These are phyloP conservation scores for Chaetothyriales sp. DNA, from an alignment of 2,329 filamentous ascomycete species.

Conservation along the genomic window DNA sequence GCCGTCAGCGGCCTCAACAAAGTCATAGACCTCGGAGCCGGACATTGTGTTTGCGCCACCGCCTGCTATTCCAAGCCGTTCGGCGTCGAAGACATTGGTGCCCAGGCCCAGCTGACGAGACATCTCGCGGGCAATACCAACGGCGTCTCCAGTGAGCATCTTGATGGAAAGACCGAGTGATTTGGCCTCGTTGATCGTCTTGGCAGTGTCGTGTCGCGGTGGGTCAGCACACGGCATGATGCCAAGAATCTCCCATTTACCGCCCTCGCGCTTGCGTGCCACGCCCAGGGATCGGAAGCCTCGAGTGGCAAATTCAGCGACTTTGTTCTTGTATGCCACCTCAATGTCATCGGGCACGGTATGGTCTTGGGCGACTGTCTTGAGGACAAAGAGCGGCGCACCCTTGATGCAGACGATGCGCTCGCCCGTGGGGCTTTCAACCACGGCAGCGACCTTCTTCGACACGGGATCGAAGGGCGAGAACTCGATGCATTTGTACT, in stretches of 20 bases:
- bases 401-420: slow-evolving; percentile 83
- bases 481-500: slow-evolving; percentile 77
- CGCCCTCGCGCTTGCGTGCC: slow-evolving; percentile 72
- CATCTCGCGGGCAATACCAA: slow-evolving; percentile 84
- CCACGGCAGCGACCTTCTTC: slow-evolving; percentile 78
- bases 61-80: slow-evolving; percentile 78
- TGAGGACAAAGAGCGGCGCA: slow-evolving; percentile 74
- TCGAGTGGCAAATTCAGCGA: slow-evolving; percentile 80
- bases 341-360: slow-evolving; percentile 63
- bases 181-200: slow-evolving; percentile 84
- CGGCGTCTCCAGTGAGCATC: slow-evolving; percentile 91
- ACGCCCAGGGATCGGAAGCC: slow-evolving; percentile 91
- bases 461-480: slow-evolving; percentile 83
- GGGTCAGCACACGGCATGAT: slow-evolving; percentile 93
- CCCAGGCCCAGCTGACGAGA: slow-evolving; percentile 82
- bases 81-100: slow-evolving; percentile 87
- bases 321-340: slow-evolving; percentile 80
- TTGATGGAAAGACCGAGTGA: slow-evolving; percentile 78
- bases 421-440: slow-evolving; percentile 71
- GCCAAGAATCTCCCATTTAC: slow-evolving; percentile 78
- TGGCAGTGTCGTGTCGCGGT: slow-evolving; percentile 77
- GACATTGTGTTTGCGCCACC: slow-evolving; percentile 70
- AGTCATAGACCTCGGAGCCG: slow-evolving; percentile 86
- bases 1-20: slow-evolving; percentile 87
- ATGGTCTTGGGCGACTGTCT: slow-evolving; percentile 76